These are phyloP conservation scores for Pichia sp. DNA, from an alignment of 1,139 yeast species.

Conservation along the genomic window DNA sequence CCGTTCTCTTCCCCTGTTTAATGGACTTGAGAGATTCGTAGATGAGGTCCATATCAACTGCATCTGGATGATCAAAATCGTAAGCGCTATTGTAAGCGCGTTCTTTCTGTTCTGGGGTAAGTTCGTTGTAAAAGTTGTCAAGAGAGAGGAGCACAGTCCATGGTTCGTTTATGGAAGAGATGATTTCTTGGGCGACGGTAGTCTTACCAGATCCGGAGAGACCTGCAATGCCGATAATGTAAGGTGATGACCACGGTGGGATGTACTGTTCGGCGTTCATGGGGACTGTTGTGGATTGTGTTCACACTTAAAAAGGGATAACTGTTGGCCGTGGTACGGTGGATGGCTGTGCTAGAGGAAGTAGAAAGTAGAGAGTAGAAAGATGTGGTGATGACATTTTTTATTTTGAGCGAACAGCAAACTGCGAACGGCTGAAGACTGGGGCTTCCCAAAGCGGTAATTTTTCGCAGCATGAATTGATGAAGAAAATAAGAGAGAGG, in stretches of 20 bases:
- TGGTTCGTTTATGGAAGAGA: conserved; percentile 76
- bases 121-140: conserved; percentile 84
- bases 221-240: conserved; percentile 92
- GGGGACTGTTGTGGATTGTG: no score
- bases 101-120: conserved; percentile 51
- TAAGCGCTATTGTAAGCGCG: conserved; percentile 59
- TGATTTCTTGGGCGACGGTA: conserved; percentile 78
- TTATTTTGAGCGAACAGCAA: no score
- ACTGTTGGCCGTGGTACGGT: no score
- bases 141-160: conserved; percentile 92
- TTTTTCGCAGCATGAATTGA: no score
- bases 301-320: no score
- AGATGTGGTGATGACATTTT: no score
- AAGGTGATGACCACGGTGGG: conserved; percentile 97
- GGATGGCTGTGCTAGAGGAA: no score
- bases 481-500: no score
- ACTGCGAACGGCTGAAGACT: no score
- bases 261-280: conserved; percentile 38
- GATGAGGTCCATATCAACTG: conserved; percentile 71
- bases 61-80: conserved; percentile 83
- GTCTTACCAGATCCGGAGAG: conserved; percentile 95
- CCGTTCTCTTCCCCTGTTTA: conserved; percentile 51
- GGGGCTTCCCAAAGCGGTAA: no score
- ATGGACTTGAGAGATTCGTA: conserved; percentile 56
- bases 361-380: no score